These are phyloP conservation scores for Penicillium verrucosum DNA, from an alignment of 2,329 filamentous ascomycete genomes.

Conservation along the genomic window DNA sequence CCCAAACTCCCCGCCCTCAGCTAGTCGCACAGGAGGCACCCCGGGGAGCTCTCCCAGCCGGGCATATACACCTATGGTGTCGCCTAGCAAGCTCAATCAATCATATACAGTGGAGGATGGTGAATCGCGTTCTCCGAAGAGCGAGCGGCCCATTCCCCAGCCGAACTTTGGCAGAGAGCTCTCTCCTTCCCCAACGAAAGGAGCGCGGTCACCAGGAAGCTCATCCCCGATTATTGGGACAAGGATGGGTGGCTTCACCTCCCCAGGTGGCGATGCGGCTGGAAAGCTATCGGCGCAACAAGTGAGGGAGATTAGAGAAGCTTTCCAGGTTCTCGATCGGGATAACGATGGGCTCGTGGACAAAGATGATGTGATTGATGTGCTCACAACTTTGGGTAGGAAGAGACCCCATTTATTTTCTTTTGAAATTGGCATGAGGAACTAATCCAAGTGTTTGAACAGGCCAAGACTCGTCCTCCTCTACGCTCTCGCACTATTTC, in stretches of 20 bases:
- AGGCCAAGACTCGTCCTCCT: constrained; percentile 71
- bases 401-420: background rate
- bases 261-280: constrained; percentile 35
- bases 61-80: constrained; percentile 43
- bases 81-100: constrained; percentile 48
- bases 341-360: constrained; percentile 82
- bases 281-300: constrained; percentile 69
- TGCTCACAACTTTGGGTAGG: constrained; percentile 77
- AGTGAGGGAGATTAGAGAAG: constrained; percentile 82
- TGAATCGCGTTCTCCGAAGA: constrained; percentile 31
- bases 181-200: constrained; percentile 41
- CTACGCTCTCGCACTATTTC: constrained; percentile 78
- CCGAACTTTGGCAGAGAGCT: constrained; percentile 38
- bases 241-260: constrained; percentile 23
- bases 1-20: constrained; percentile 59
- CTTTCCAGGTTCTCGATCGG: constrained; percentile 88
- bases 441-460: constrained; percentile 5
- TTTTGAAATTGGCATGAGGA: background rate
- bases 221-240: constrained; percentile 30
- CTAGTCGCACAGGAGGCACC: constrained; percentile 42
- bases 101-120: constrained; percentile 45
- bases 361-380: constrained; percentile 79
- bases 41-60: constrained; percentile 47
- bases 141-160: constrained; percentile 30
- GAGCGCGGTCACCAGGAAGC: constrained; percentile 26